phyloP scores from a whole-genome alignment of 371 early-diverging fungal genomes.

The Mucor circinelloides region DNA sequence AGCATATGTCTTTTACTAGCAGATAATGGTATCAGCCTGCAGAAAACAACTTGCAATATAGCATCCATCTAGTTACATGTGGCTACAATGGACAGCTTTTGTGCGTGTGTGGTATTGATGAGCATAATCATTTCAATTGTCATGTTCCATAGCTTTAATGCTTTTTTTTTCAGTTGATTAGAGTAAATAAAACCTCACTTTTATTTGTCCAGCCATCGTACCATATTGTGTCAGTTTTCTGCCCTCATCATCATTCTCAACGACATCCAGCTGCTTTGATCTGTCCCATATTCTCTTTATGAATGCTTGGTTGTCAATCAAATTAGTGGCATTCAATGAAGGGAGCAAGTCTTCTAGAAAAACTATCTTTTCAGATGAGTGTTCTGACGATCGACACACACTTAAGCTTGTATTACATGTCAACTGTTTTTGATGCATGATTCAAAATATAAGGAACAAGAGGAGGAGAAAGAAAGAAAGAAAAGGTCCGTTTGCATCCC shows the following conservation, averaged over 20 bases:
- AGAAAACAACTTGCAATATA: neutral
- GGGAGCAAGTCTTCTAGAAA: conserved; percentile 1
- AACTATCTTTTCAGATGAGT: neutral
- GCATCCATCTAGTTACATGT: neutral
- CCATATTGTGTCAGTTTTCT: neutral
- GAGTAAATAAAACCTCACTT: neutral
- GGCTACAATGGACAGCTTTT: conserved; percentile 1
- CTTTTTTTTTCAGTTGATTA: no score
- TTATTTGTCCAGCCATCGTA: neutral
- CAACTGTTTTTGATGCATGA: neutral
- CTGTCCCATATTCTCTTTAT: conserved; percentile 12
- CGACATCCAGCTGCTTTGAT: neutral
- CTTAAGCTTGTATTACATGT: neutral
- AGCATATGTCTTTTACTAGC: conserved; percentile 11
- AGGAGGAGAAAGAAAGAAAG: neutral
- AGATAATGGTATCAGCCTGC: neutral
- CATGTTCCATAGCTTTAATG: conserved; percentile 10
- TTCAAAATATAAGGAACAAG: neutral
- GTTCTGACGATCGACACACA: neutral
- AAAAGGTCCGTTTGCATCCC: neutral
- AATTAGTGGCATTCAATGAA: neutral
- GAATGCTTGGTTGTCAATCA: neutral
- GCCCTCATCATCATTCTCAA: neutral
- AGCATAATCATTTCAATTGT: neutral
- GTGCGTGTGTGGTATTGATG: neutral